These are phyloP conservation scores for Aureobasidium sp. DNA, from an alignment of 2,329 filamentous ascomycete species.

Conservation along the genomic window DNA sequence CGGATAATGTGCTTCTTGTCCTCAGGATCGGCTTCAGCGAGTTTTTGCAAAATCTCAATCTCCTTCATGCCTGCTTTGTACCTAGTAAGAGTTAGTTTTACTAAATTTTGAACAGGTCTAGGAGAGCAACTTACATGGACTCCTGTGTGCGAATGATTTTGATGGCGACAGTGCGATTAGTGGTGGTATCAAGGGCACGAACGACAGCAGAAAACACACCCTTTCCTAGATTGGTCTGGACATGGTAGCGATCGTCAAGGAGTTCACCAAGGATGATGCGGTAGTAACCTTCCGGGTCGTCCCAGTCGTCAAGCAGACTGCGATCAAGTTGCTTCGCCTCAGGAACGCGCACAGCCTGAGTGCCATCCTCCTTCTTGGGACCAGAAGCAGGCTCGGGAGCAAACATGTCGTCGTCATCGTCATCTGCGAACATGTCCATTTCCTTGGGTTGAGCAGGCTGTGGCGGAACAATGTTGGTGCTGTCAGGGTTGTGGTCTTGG, in stretches of 20 bases:
- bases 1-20: slow-evolving; percentile 88
- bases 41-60: slow-evolving; percentile 82
- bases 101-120: not conserved
- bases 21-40: slow-evolving; percentile 76
- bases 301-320: slow-evolving; percentile 82
- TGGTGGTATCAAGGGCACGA: slow-evolving; percentile 69
- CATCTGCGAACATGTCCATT: slow-evolving; percentile 56
- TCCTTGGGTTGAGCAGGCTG: slow-evolving; percentile 31
- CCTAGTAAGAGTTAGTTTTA: slow-evolving; percentile 21
- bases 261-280: slow-evolving; percentile 88
- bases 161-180: slow-evolving; percentile 64
- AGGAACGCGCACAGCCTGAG: slow-evolving; percentile 39
- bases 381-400: slow-evolving; percentile 59
- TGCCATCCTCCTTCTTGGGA: slow-evolving; percentile 25
- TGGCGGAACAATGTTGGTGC: not conserved
- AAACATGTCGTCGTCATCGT: slow-evolving; percentile 81
- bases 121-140: slow-evolving; percentile 46
- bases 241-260: slow-evolving; percentile 78
- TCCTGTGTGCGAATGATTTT: slow-evolving; percentile 98
- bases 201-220: slow-evolving; percentile 98
- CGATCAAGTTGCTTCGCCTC: slow-evolving; percentile 53
- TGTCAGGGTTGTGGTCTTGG: slow-evolving; percentile 16
- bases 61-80: slow-evolving; percentile 89
- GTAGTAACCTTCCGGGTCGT: slow-evolving; percentile 93
- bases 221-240: slow-evolving; percentile 78